Conservation (phyloP, 495 filamentous ascomycete genomes). For the Emericellopsis terricola region DNA sequence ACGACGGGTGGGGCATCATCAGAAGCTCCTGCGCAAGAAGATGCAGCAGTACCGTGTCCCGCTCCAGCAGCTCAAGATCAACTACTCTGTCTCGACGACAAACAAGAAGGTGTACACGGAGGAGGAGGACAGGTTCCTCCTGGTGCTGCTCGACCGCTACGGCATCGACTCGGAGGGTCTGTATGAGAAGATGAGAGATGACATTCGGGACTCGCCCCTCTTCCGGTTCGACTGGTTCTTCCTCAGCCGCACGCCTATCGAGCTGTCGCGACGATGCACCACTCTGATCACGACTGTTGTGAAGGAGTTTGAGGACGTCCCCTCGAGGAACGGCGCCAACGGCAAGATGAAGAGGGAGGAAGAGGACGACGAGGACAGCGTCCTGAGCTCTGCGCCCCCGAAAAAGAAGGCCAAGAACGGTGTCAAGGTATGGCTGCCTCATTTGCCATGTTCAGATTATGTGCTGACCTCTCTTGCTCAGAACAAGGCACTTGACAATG, state of each 20-base stretch:
- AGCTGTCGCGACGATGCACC: slow-evolving; percentile 80
- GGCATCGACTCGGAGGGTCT: slow-evolving; percentile 75
- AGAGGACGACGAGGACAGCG: slow-evolving; percentile 67
- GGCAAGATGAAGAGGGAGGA: slow-evolving; percentile 59
- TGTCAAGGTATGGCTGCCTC: slow-evolving; percentile 35
- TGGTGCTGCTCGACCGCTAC: slow-evolving; percentile 81
- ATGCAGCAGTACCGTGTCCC: slow-evolving; percentile 90
- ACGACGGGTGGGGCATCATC: slow-evolving; percentile 75
- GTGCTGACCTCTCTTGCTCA: slow-evolving; percentile 8
- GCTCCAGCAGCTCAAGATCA: slow-evolving; percentile 93
- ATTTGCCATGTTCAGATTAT: not conserved
- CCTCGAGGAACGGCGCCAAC: slow-evolving; percentile 40
- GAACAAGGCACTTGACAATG: slow-evolving; percentile 45
- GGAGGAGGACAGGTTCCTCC: slow-evolving; percentile 91
- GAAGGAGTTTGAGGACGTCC: slow-evolving; percentile 67
- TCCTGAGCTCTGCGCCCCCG: slow-evolving; percentile 51
- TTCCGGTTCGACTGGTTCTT: slow-evolving; percentile 99
- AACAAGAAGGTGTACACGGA: slow-evolving; percentile 99
- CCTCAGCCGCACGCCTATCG: slow-evolving; percentile 78
- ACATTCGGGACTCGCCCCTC: slow-evolving; percentile 82
- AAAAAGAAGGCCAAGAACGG: slow-evolving; percentile 77
- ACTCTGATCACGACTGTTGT: slow-evolving; percentile 88
- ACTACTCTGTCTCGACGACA: slow-evolving; percentile 95
- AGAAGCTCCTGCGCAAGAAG: slow-evolving; percentile 89
- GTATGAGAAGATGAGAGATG: slow-evolving; percentile 73